Percentiles rank a stretch among this genome's conserved stretches.
phyloP scores from a whole-genome alignment of 1,284 basidiomycete genomes.

The Cryptococcus amylolentus region DNA sequence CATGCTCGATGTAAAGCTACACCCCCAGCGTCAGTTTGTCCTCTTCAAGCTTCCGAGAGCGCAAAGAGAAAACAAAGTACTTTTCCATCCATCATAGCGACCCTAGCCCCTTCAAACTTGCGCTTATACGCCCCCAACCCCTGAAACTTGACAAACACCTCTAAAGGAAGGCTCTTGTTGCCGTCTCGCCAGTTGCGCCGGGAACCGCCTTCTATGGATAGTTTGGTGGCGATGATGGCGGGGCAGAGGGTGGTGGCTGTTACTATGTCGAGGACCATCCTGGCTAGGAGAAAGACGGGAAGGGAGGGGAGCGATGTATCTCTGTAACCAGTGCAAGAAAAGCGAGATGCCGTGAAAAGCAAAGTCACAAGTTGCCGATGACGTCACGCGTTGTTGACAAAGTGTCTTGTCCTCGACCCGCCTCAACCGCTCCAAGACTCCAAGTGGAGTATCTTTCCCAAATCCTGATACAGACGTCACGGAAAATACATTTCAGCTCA shows the following conservation, averaged over 20 bases:
- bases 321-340: no score
- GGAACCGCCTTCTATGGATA: constrained; percentile 15
- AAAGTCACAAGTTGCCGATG: no score
- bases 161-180: constrained; percentile 13
- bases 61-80: constrained; percentile 3
- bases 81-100: constrained; percentile 17
- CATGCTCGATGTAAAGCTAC: constrained; percentile 16
- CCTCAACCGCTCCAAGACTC: no score
- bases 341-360: no score
- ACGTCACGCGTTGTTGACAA: no score
- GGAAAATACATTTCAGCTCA: no score
- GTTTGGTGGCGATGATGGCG: constrained; percentile 18
- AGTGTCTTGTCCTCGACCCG: no score
- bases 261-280: constrained; percentile 19
- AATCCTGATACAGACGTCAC: no score
- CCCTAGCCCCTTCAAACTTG: constrained; percentile 15
- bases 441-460: no score
- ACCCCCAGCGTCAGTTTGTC: background rate
- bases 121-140: constrained; percentile 7
- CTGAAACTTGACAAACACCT: constrained; percentile 11
- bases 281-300: background rate
- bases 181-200: constrained; percentile 10
- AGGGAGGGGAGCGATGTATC: no score
- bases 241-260: constrained; percentile 19
- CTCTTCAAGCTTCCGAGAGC: no score